Evolutionary conservation across 192 early-diverging fungal species (phyloP).

Genomic region (Ambispora gerdemannii): DNA sequence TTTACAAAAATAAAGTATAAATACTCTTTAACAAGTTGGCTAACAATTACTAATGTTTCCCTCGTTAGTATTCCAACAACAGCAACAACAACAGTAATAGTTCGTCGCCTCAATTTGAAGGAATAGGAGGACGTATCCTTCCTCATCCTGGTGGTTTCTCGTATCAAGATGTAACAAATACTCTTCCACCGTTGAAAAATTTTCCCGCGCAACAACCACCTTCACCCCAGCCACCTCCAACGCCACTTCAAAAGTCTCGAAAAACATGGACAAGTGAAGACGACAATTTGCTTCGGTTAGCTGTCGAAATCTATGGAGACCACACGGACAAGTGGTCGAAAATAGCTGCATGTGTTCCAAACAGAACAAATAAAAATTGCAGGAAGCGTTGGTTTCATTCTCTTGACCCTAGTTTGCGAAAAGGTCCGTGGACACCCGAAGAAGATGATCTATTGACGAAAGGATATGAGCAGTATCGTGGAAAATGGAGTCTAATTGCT

Average conservation of each 20-base stretch:
- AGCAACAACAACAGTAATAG: too few species aligned
- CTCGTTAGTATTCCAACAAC: too few species aligned
- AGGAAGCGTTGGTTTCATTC: slow-evolving; percentile 82
- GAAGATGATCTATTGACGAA: slow-evolving; percentile 72
- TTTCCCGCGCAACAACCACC: neutral
- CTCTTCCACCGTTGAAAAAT: neutral
- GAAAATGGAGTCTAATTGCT: slow-evolving; percentile 82
- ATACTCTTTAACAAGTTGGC: too few species aligned
- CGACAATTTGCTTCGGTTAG: slow-evolving; percentile 65
- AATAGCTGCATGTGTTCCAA: slow-evolving; percentile 71
- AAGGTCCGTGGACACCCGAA: slow-evolving; percentile 77
- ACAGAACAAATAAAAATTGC: slow-evolving; percentile 79
- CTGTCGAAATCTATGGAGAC: slow-evolving; percentile 70
- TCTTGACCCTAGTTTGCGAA: slow-evolving; percentile 68
- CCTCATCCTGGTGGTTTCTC: neutral
- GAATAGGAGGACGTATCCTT: neutral
- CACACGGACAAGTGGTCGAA: slow-evolving; percentile 77
- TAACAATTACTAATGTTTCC: too few species aligned
- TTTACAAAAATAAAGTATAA: too few species aligned
- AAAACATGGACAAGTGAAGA: slow-evolving; percentile 74
- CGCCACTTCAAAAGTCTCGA: slow-evolving; percentile 4
- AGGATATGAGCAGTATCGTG: slow-evolving; percentile 65
- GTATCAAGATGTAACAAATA: neutral
- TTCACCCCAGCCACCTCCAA: neutral
- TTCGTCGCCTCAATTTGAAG: neutral